phyloP scores from a whole-genome alignment of 805 yeast genomes.

The Millerozyma miso region DNA sequence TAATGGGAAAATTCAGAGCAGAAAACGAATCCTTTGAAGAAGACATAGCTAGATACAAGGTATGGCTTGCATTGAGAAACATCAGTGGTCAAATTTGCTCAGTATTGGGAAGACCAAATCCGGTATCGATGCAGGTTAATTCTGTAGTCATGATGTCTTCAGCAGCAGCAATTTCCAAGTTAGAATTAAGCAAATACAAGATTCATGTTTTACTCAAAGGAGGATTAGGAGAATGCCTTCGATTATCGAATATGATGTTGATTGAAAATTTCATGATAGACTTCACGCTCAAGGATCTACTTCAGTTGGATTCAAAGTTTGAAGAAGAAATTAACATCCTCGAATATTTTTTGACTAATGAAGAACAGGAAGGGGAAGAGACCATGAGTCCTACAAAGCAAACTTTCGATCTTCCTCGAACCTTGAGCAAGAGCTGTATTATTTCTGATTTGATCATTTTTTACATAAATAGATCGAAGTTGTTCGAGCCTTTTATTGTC shows the following conservation, averaged over 20 bases:
- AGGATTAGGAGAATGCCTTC: constrained; percentile 47
- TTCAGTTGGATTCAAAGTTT: constrained; percentile 37
- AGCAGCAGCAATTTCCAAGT: constrained; percentile 11
- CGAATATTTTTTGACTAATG: constrained; percentile 19
- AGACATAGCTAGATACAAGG: constrained; percentile 35
- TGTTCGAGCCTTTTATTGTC: constrained; percentile 48
- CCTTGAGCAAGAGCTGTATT: constrained; percentile 29
- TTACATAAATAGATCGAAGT: constrained; percentile 48
- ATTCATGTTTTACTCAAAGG: constrained; percentile 37
- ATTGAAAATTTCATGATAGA: constrained; percentile 50
- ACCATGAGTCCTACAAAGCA: constrained; percentile 11
- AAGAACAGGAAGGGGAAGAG: constrained; percentile 3
- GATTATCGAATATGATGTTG: constrained; percentile 45
- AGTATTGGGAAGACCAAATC: constrained; percentile 51
- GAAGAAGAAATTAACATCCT: constrained; percentile 37
- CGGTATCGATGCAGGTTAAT: constrained; percentile 42
- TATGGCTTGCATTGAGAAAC: constrained; percentile 49
- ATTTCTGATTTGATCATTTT: constrained; percentile 43
- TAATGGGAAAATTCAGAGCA: constrained; percentile 27
- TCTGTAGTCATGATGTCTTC: constrained; percentile 22
- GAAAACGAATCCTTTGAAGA: constrained; percentile 12
- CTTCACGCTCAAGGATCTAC: constrained; percentile 37
- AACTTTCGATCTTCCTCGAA: constrained; percentile 15
- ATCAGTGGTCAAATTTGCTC: constrained; percentile 48
- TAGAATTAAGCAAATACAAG: constrained; percentile 15